Conservation (phyloP, 2,329 filamentous ascomycete genomes). For the Neofusicoccum kwambonambiense region DNA sequence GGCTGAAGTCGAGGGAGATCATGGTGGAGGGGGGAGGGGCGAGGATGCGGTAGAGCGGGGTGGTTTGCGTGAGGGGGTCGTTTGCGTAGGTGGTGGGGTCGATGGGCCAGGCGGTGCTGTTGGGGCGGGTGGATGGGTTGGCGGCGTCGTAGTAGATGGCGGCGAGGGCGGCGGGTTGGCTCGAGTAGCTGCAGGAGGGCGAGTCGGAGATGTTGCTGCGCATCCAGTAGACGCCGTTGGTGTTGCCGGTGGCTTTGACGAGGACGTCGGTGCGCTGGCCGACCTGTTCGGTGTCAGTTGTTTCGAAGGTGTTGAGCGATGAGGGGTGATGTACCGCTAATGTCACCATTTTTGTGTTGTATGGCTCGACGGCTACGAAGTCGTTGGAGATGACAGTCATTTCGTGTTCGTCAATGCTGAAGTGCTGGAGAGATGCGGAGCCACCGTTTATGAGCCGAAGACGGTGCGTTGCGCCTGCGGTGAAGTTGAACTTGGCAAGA, state of each 20-base stretch:
- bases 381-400: conserved; percentile 45
- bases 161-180: conserved; percentile 43
- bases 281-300: conserved; percentile 22
- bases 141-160: conserved; percentile 65
- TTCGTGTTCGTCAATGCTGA: conserved; percentile 45
- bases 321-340: conserved; percentile 25
- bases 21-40: neutral
- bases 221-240: conserved; percentile 37
- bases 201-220: conserved; percentile 27
- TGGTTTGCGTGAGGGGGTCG: neutral
- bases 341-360: conserved; percentile 38
- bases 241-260: conserved; percentile 33
- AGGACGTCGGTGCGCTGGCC: conserved; percentile 44
- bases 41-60: neutral
- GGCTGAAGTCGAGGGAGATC: neutral
- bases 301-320: neutral
- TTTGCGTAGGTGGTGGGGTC: conserved; percentile 19
- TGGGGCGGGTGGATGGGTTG: conserved; percentile 50
- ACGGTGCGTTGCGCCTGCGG: conserved; percentile 40
- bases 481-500: conserved; percentile 38
- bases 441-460: conserved; percentile 45
- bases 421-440: conserved; percentile 41
- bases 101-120: neutral
- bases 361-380: conserved; percentile 43
- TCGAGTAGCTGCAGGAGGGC: neutral